Evolutionary conservation across 1,139 yeast species (phyloP).

Genomic region (Debaryomyces coudertii): DNA sequence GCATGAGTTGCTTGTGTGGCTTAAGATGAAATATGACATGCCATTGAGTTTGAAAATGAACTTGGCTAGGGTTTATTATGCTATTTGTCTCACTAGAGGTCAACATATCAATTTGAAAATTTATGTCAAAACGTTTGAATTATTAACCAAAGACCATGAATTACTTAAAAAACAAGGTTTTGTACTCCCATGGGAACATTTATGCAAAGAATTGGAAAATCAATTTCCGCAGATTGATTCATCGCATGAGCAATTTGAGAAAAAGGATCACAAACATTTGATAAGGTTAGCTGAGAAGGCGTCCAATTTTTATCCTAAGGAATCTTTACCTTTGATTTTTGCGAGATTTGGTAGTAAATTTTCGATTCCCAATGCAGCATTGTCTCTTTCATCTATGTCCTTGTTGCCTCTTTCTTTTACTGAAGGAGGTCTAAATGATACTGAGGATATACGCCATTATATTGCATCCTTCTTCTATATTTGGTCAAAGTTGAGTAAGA

Average conservation of each 20-base stretch:
- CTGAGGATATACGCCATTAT: conserved; percentile 54
- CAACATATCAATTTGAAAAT: conserved; percentile 65
- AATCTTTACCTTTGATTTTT: conserved; percentile 41
- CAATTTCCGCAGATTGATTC: conserved; percentile 40
- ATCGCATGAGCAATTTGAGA: conserved; percentile 36
- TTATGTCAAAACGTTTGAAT: conserved; percentile 66
- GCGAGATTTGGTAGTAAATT: conserved; percentile 49
- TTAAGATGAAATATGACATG: conserved; percentile 79
- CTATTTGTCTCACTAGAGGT: conserved; percentile 74
- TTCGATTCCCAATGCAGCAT: conserved; percentile 60
- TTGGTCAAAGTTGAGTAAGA: conserved; percentile 67
- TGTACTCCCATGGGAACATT: conserved; percentile 54
- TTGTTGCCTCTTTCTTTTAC: conserved; percentile 50
- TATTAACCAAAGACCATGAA: conserved; percentile 54
- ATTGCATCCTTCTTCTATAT: conserved; percentile 70
- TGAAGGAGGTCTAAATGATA: conserved; percentile 25
- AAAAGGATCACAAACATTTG: conserved; percentile 47
- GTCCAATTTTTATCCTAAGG: conserved; percentile 44
- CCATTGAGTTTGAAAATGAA: conserved; percentile 67
- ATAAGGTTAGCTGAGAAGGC: conserved; percentile 52
- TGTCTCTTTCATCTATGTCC: conserved; percentile 60
- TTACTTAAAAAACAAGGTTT: conserved; percentile 45
- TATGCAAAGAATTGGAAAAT: conserved; percentile 42
- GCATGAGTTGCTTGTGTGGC: conserved; percentile 78
- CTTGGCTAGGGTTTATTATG: conserved; percentile 71